These are phyloP conservation scores for Termitomyces sp. DNA, from an alignment of 768 basidiomycete genomes.

Conservation along the genomic window DNA sequence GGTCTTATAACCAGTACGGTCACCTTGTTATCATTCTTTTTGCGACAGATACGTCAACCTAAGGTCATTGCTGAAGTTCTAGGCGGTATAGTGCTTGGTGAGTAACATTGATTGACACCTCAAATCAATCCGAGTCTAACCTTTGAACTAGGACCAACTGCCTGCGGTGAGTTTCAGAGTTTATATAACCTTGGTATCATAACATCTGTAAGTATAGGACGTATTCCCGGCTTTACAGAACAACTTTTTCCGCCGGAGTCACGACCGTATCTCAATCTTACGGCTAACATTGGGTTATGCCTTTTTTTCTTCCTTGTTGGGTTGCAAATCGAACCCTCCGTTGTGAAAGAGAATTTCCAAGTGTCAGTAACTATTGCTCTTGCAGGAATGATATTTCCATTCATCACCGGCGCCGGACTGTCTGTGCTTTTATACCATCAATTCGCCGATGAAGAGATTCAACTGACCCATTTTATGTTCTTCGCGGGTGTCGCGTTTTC, in stretches of 20 bases:
- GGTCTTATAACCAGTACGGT: slow-evolving; percentile 81
- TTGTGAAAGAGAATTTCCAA: slow-evolving; percentile 75
- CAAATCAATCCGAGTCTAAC: background rate
- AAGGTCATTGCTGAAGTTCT: slow-evolving; percentile 81
- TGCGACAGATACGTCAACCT: slow-evolving; percentile 78
- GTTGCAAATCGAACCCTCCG: slow-evolving; percentile 76
- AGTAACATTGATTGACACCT: slow-evolving; percentile 35
- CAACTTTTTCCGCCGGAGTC: slow-evolving; percentile 79
- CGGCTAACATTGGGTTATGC: slow-evolving; percentile 84
- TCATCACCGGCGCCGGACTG: slow-evolving; percentile 73
- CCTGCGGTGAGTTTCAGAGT: slow-evolving; percentile 30
- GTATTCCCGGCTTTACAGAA: slow-evolving; percentile 84
- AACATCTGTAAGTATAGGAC: slow-evolving; percentile 35
- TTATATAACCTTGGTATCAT: background rate
- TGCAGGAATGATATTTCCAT: slow-evolving; percentile 85
- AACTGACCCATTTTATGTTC: slow-evolving; percentile 89
- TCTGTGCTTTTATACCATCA: slow-evolving; percentile 63
- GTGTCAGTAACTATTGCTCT: slow-evolving; percentile 66
- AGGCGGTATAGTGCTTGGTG: slow-evolving; percentile 86
- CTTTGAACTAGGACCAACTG: slow-evolving; percentile 39
- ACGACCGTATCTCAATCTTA: slow-evolving; percentile 74
- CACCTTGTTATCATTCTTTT: slow-evolving; percentile 63
- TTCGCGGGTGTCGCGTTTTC: slow-evolving; percentile 91
- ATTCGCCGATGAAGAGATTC: slow-evolving; percentile 63
- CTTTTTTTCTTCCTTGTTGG: slow-evolving; percentile 93